Conservation (phyloP, 1,139 yeast genomes). For the Candida sanyaensis region DNA sequence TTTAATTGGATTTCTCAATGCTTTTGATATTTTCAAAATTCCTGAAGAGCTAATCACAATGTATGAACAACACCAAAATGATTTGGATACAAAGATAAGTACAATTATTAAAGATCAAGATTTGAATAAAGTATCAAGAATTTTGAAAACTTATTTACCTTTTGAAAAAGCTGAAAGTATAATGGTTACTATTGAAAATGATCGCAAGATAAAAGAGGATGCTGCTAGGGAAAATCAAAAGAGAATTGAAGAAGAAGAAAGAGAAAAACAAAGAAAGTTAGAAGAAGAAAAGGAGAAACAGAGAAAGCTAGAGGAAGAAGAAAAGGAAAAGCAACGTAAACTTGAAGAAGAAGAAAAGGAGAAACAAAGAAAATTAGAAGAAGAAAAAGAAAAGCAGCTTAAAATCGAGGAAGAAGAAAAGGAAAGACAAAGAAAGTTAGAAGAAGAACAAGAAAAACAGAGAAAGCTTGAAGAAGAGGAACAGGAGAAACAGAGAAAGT, state of each 20-base stretch:
- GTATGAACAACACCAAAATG: background rate
- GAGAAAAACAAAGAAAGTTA: background rate
- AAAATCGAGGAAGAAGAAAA: background rate
- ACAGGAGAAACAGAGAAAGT: background rate
- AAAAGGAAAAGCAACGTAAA: background rate
- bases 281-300: background rate
- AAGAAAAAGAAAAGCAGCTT: background rate
- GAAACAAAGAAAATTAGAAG: background rate
- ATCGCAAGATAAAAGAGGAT: background rate
- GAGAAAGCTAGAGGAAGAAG: background rate
- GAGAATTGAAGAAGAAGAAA: background rate
- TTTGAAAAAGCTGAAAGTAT: background rate
- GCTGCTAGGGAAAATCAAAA: conserved; percentile 18
- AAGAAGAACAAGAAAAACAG: background rate
- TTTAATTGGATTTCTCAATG: conserved; percentile 28
- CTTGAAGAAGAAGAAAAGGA: background rate
- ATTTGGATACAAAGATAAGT: conserved; percentile 1
- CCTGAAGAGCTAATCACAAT: conserved; percentile 1
- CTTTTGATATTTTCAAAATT: conserved; percentile 11
- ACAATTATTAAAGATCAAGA: conserved; percentile 2
- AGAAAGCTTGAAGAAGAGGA: background rate
- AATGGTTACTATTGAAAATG: background rate
- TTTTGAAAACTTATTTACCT: background rate
- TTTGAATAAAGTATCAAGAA: conserved; percentile 1
- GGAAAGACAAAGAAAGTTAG: background rate